A percentile compares a stretch with the other conserved stretches of the same genome.
phyloP scores from a whole-genome alignment of 768 basidiomycete genomes.

The Paxillus ammoniavirescens region DNA sequence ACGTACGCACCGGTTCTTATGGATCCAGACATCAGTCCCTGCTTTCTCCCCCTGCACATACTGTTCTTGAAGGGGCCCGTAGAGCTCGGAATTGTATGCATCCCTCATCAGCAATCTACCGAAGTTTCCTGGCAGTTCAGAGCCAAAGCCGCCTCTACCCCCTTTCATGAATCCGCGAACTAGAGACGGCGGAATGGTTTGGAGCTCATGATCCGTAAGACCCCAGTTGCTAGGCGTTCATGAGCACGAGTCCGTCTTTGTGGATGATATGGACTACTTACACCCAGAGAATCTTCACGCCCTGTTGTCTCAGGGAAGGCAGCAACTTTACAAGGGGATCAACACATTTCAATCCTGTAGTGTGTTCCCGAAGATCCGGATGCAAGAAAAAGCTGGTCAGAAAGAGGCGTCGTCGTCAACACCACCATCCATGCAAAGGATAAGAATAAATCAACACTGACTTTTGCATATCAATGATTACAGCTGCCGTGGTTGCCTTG shows the following conservation, averaged over 20 bases:
- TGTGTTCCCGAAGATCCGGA: constrained; percentile 53
- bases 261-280: constrained; percentile 28
- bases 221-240: constrained; percentile 59
- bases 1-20: constrained; percentile 57
- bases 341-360: constrained; percentile 56
- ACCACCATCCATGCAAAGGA: neutral
- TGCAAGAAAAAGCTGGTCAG: constrained; percentile 59
- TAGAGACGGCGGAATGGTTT: constrained; percentile 59
- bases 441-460: constrained; percentile 26
- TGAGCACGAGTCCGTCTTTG: neutral
- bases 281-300: constrained; percentile 66
- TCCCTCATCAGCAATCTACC: constrained; percentile 60
- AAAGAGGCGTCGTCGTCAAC: constrained; percentile 1
- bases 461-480: constrained; percentile 80
- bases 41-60: constrained; percentile 49
- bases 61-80: constrained; percentile 59
- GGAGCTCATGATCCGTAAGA: constrained; percentile 60
- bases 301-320: constrained; percentile 45
- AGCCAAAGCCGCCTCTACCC: constrained; percentile 51
- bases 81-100: constrained; percentile 56
- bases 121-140: constrained; percentile 50
- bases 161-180: constrained; percentile 53
- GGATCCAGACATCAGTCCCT: constrained; percentile 69
- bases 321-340: constrained; percentile 50
- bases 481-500: constrained; percentile 48